Evolutionary conservation across 352 stramenopile species (phyloP).

Genomic region (Pythium vanterpoolii): DNA sequence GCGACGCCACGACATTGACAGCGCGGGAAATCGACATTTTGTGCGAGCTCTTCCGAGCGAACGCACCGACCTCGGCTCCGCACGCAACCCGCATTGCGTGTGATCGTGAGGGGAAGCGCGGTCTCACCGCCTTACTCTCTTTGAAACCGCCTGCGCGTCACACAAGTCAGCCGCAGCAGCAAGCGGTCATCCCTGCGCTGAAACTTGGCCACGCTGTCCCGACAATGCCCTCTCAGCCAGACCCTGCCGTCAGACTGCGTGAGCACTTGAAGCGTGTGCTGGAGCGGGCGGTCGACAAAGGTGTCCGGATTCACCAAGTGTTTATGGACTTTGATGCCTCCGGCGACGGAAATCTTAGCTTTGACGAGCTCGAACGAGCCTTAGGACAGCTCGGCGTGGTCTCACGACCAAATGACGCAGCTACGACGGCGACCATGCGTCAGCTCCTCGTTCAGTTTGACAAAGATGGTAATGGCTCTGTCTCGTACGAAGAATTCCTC

Average conservation of each 20-base stretch:
- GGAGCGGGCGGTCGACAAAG: constrained; percentile 48
- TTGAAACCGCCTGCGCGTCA: constrained; percentile 24
- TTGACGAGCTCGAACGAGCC: constrained; percentile 47
- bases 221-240: not conserved
- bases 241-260: constrained; percentile 27
- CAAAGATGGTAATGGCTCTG: constrained; percentile 45
- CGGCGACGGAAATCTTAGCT: constrained; percentile 54
- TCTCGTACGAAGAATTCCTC: constrained; percentile 85
- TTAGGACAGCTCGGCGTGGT: constrained; percentile 50
- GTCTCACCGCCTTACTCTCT: constrained; percentile 52
- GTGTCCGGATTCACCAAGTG: constrained; percentile 53
- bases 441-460: constrained; percentile 54
- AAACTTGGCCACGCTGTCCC: not conserved
- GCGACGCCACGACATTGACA: constrained; percentile 50
- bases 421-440: constrained; percentile 21
- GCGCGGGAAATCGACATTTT: constrained; percentile 55
- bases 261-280: constrained; percentile 59
- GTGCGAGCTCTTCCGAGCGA: constrained; percentile 49
- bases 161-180: not conserved
- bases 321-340: constrained; percentile 64
- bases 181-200: not conserved
- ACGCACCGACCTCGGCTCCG: constrained; percentile 14
- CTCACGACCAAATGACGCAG: constrained; percentile 26
- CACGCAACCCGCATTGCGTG: constrained; percentile 48
- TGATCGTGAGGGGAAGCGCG: constrained; percentile 39